phyloP scores from a whole-genome alignment of 768 basidiomycete species.

The Pisolithus microcarpus region DNA sequence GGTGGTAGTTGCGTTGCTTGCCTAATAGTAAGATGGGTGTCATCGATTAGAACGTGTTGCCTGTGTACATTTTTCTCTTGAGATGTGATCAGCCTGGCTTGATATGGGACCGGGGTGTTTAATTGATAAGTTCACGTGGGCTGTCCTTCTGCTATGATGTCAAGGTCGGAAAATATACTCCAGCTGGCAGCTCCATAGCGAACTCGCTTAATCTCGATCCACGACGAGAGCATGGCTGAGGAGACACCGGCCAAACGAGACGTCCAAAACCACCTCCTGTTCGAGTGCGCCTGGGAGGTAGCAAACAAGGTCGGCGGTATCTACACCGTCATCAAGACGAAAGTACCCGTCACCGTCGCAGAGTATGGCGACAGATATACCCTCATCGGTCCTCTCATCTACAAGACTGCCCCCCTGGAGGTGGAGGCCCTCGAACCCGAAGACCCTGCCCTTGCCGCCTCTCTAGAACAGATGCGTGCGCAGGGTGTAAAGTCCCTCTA shows the following conservation, averaged over 20 bases:
- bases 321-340: constrained; percentile 99
- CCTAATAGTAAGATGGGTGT: constrained; percentile 10
- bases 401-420: constrained; percentile 99
- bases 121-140: not conserved
- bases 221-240: constrained; percentile 16
- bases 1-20: constrained; percentile 28
- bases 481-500: constrained; percentile 93
- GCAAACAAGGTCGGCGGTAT: constrained; percentile 99
- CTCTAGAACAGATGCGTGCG: constrained; percentile 76
- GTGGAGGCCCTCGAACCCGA: constrained; percentile 89
- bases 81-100: not conserved
- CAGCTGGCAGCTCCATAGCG: not conserved
- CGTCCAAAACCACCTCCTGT: constrained; percentile 73
- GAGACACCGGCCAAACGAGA: constrained; percentile 44
- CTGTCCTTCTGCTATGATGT: not conserved
- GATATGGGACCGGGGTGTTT: not conserved
- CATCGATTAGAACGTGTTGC: not conserved
- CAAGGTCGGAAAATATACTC: not conserved
- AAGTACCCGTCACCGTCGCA: constrained; percentile 94
- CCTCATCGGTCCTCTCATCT: constrained; percentile 94
- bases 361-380: constrained; percentile 95
- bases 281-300: constrained; percentile 97
- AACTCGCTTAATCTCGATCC: not conserved
- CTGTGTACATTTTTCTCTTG: not conserved
- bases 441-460: constrained; percentile 67